These are phyloP conservation scores for Trichocladium uniseriatum DNA, from an alignment of 495 filamentous ascomycete species.

Conservation along the genomic window DNA sequence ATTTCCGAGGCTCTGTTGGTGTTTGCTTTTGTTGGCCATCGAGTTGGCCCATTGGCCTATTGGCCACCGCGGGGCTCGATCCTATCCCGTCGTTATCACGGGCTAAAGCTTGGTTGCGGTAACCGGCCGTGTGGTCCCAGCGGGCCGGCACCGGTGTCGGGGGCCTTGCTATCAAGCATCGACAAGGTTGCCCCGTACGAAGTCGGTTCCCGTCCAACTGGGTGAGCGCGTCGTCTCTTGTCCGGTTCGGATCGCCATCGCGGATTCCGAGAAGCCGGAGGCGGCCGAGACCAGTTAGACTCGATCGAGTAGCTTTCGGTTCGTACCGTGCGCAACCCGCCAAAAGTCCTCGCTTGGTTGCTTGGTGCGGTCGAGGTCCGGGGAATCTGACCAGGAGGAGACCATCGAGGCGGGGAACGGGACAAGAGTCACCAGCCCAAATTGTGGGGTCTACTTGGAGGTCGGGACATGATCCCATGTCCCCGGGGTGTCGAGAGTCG, in stretches of 20 bases:
- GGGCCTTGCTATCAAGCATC: too few relatives aligned
- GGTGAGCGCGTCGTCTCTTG: slow-evolving; percentile 7
- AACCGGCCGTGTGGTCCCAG: slow-evolving; percentile 8
- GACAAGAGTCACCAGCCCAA: not conserved
- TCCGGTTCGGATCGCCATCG: slow-evolving; percentile 14
- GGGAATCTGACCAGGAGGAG: not conserved
- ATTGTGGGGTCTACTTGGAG: slow-evolving; percentile 1
- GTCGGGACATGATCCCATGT: not conserved
- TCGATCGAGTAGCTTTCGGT: slow-evolving; percentile 1
- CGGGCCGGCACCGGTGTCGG: slow-evolving; percentile 12
- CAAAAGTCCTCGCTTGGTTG: not conserved
- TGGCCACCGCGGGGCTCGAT: not conserved
- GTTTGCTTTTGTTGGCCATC: slow-evolving; percentile 4
- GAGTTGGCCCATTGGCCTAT: not conserved
- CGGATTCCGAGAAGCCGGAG: slow-evolving; percentile 11
- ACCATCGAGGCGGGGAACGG: not conserved
- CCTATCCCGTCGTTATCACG: not conserved
- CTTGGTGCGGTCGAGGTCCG: not conserved
- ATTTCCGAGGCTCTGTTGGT: not conserved
- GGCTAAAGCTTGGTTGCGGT: not conserved
- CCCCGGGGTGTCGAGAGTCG: too few relatives aligned
- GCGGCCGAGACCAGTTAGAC: not conserved
- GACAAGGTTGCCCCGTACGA: too few relatives aligned
- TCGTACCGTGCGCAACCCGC: slow-evolving; percentile 3
- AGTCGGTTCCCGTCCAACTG: too few relatives aligned